Conservation (phyloP, 306 rosid species). For the Glycine latifolia region DNA sequence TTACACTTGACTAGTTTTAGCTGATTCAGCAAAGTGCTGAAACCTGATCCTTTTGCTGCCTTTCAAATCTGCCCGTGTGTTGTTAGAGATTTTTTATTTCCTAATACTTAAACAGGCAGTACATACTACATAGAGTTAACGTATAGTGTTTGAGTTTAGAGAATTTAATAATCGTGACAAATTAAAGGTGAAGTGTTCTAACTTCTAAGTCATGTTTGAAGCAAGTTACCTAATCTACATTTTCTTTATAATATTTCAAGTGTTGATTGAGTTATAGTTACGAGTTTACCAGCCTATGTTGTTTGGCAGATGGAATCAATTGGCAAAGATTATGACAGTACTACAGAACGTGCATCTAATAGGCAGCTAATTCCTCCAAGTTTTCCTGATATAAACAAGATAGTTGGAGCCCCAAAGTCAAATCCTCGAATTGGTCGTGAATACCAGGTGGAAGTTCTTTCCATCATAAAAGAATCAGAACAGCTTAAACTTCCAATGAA, state of each 20-base stretch:
- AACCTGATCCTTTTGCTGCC: not conserved
- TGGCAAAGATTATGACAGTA: slow-evolving; percentile 46
- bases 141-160: not conserved
- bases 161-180: not conserved
- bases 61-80: not conserved
- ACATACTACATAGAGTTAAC: slow-evolving; percentile 17
- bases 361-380: slow-evolving; percentile 51
- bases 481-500: slow-evolving; percentile 47
- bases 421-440: slow-evolving; percentile 68
- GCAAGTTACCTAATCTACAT: slow-evolving; percentile 8
- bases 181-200: slow-evolving; percentile 12
- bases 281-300: slow-evolving; percentile 28
- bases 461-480: slow-evolving; percentile 55
- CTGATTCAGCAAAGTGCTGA: slow-evolving; percentile 12
- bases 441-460: slow-evolving; percentile 71
- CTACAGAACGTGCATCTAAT: slow-evolving; percentile 48
- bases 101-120: not conserved
- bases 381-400: slow-evolving; percentile 55
- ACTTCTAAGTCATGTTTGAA: slow-evolving; percentile 12
- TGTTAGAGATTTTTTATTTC: slow-evolving; percentile 3
- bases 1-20: slow-evolving; percentile 7
- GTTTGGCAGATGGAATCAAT: slow-evolving; percentile 61
- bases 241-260: slow-evolving; percentile 5
- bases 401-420: slow-evolving; percentile 55
- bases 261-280: slow-evolving; percentile 14